Base-by-base conservation (phyloP, 306 rosid genomes). In the Malus sylvestris region DNA sequence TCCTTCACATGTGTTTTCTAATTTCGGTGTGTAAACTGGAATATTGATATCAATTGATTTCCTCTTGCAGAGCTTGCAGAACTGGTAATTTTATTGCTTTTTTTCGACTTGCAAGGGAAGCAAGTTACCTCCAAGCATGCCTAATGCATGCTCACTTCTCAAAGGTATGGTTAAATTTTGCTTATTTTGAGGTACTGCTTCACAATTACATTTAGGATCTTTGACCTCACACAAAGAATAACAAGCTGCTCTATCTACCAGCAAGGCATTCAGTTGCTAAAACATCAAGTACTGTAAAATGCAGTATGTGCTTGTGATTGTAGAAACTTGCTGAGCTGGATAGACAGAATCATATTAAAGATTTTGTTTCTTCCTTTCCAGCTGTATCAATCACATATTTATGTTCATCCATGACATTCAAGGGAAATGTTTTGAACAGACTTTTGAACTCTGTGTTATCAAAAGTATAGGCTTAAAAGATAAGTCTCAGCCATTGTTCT, bases 111-210 rank as follows among this genome's bases (percentile, higher is more conserved):
- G 92, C 91, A 63, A 95, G 93, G 84, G 91, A 89, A 86, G 96
- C 97, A 59, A 90, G 91, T 78, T 95, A 95, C 83, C 97, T 95
- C 76, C 99, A 95, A 89, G 97, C 99, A 67, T 95, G 99, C 91
- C 83, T 95, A 79, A 95, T 95, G 97, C 99, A 95, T 66, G 97
- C 99, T 64, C 99, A 95, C 90, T 95, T 95, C 80, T 88, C 97
- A 60, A 95, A 95, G 97, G 99, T 95, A 86, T 79, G 64, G 30
- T 52, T 72, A 70, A 75, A 64, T 76, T 53, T 81, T 80, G 55
- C 83, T 13, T 69, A 60, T 16, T 68, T 76, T 79, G 77, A 80
- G 81, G 68, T 70, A 30, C 63, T 61, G 76, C 73, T 70, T 45
- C 60, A 19, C 10, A 59, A 40, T 52, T 23, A 62, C 44, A 15